Evolutionary conservation across 345 rosid genomes (phyloP).

Genomic region (Limnanthes douglasii): DNA sequence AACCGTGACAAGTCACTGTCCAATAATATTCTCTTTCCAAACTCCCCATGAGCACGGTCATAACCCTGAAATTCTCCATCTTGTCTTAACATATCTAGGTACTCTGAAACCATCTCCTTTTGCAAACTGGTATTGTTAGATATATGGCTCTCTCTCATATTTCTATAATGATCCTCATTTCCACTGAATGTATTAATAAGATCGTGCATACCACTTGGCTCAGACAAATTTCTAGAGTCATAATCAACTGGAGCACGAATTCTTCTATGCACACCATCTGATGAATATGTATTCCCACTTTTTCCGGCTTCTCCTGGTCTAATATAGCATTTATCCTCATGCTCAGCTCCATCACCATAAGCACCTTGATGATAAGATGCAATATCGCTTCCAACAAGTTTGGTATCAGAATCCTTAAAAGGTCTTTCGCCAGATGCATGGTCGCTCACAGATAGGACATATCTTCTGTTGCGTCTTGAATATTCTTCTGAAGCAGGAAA

Average conservation of each 20-base stretch:
- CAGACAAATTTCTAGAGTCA: constrained; percentile 17
- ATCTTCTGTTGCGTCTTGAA: constrained; percentile 15
- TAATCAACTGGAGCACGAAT: constrained; percentile 15
- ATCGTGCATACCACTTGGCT: constrained; percentile 16
- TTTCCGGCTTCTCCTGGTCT: constrained; percentile 12
- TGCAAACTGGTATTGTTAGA: constrained; percentile 17
- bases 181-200: constrained; percentile 14
- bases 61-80: constrained; percentile 16
- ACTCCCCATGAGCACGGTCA: constrained; percentile 13
- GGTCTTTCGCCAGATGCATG: constrained; percentile 15
- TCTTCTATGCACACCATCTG: constrained; percentile 14
- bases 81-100: constrained; percentile 17
- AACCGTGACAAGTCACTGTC: constrained; percentile 14
- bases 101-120: constrained; percentile 12
- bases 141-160: constrained; percentile 13
- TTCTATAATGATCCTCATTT: constrained; percentile 17
- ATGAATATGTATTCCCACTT: constrained; percentile 18
- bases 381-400: constrained; percentile 14
- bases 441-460: constrained; percentile 16
- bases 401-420: constrained; percentile 12
- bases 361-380: constrained; percentile 9
- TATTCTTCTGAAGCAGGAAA: constrained; percentile 19
- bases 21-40: constrained; percentile 16
- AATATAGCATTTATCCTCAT: constrained; percentile 16
- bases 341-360: constrained; percentile 18